Evolutionary conservation across 495 filamentous ascomycete species (phyloP), one percentile per base, ranked within the genome.

Genomic region (Penicillium soppii): DNA sequence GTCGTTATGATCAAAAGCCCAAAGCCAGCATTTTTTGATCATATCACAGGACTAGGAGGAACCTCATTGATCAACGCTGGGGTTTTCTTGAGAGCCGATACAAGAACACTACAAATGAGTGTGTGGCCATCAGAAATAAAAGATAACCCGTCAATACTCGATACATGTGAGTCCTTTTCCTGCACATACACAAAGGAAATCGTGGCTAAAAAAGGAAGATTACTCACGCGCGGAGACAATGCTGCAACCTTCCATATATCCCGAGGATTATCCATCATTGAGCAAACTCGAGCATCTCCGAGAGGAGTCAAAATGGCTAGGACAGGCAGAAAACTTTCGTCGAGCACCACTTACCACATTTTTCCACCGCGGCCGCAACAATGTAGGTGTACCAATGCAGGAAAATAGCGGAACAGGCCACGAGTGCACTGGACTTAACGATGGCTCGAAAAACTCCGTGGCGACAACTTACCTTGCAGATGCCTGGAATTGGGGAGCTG

Each of bases 401-500:
- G 72, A 79, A 17, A 83, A 80, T 4, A 70, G 68, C 4, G 64
- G 84, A 30, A 80, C 83, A 0, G 84, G 85, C 2, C 79, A 83
- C 56, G 84, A 88, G 47, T 63, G 54, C 29, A 87, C 84, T 0
- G 84, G 84, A 4, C 58, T 87, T 44, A 87, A 88, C 54, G 85
- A 88, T 57, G 82, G 83, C 4, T 84, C 79, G 23, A 89, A 89
- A 63, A 83, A 74, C 19, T 82, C 78, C 12, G 82, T 81, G 2
- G 68, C 86, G 4, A 81, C 86, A 35, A 89, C 81, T 2, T 88
- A 87, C 53, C 65, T 88, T 5, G 72, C 79, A n/a, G 85, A 89
- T 63, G 83, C 85, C 19, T 88, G 84, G 86, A 85, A 88, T 61
- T 85, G 83, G 82, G 86, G 83, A 17, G 83, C 85, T 26, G 83